Evolutionary conservation across 371 early-diverging fungal genomes (phyloP).

Genomic region (Furculomyces boomerangus): DNA sequence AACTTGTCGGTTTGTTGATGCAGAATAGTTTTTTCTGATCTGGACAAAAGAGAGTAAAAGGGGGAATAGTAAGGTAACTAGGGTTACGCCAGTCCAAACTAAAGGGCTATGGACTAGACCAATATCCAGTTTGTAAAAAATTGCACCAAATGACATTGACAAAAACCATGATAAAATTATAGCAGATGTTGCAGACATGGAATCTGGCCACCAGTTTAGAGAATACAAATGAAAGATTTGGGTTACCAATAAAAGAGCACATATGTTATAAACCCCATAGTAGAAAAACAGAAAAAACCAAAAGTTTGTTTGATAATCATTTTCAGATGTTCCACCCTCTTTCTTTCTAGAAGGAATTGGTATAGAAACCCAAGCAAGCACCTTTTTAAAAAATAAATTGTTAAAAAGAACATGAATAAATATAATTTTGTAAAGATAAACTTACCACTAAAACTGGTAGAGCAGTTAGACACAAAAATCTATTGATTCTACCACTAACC

Average conservation of each 20-base stretch:
- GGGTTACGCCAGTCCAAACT: conserved; percentile 48
- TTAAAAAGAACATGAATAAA: background rate
- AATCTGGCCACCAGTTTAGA: conserved; percentile 56
- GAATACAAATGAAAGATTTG: conserved; percentile 56
- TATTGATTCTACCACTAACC: background rate
- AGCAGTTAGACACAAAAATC: background rate
- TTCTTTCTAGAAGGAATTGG: conserved; percentile 13
- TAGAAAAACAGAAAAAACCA: conserved; percentile 58
- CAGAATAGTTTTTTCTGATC: conserved; percentile 27
- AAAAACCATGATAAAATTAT: conserved; percentile 43
- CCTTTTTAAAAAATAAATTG: no score
- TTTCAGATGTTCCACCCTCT: background rate
- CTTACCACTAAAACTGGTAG: background rate
- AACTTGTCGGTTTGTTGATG: conserved; percentile 22
- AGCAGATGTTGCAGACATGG: conserved; percentile 34
- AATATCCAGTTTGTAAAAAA: conserved; percentile 28
- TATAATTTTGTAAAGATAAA: background rate
- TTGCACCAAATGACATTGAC: conserved; percentile 33
- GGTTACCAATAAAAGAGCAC: conserved; percentile 44
- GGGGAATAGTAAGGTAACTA: conserved; percentile 47
- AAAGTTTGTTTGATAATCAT: conserved; percentile 33
- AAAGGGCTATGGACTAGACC: conserved; percentile 29
- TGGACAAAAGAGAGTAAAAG: conserved; percentile 37
- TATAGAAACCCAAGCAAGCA: conserved; percentile 23
- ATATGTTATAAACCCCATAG: conserved; percentile 51